Evolutionary conservation across 1,139 yeast species (phyloP), one percentile per base, ranked within the genome.

Genomic region (Eremothecium sinecaudum): DNA sequence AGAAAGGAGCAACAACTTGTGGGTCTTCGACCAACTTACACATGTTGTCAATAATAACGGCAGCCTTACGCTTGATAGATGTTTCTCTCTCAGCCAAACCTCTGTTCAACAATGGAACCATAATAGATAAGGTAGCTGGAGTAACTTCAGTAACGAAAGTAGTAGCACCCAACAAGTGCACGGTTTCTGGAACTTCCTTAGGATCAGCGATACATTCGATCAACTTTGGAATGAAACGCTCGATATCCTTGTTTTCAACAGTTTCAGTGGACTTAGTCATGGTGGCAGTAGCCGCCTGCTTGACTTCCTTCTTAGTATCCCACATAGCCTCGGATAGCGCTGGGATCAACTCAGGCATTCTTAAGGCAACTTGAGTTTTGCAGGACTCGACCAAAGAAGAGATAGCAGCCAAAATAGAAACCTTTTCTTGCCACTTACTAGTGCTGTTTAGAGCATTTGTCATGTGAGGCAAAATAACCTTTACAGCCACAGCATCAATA

Each of bases 11-110:
- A 71, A 90, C 94, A 62, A 90, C 90, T 74, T 90, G 97, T 56
- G 98, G 98, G 66, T 90, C 98, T 63, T 90, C 97, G 71, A 90
- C 98, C 70, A 90, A 83, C 74, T 90, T 90, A 82, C 98, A 90
- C 98, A 90, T 90, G 93, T 90, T 90, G 69, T 90, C 98, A 59
- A 87, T 82, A 69, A 90, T 90, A 64, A 90, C 98, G 57, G 98
- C 98, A 60, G 97, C 80, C 77, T 90, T 90, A 78, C 98, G 87
- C 82, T 90, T 90, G 75, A 90, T 90, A 56, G 97, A 75, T 54
- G 98, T 90, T 60, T 90, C 98, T 76, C 98, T 92, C 75, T 90
- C 98, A 63, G 93, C 94, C 63, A 90, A 78, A 86, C 98, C 98
- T 81, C 98, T 87, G 55, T 94, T 77, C 66, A 90, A 78, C 65